phyloP scores from a whole-genome alignment of 2,329 filamentous ascomycete genomes.

The Aureobasidium namibiae region DNA sequence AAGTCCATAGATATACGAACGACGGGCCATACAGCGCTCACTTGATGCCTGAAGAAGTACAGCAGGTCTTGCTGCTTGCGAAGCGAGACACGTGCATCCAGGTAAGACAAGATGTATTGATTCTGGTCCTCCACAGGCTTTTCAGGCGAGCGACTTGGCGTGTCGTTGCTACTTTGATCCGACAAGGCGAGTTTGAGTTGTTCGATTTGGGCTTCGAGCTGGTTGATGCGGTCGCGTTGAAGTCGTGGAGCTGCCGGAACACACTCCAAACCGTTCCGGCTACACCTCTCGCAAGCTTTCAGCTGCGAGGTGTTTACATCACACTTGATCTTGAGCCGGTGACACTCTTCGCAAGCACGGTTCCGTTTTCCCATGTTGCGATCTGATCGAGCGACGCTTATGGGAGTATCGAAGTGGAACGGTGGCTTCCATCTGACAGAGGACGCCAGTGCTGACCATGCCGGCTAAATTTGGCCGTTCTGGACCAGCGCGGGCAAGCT shows the following conservation, averaged over 20 bases:
- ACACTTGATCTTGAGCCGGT: slow-evolving; percentile 23
- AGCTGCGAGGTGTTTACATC: slow-evolving; percentile 17
- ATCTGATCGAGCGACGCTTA: neutral
- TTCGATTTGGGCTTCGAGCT: slow-evolving; percentile 23
- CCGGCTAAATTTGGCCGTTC: neutral
- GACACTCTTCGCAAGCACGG: slow-evolving; percentile 21
- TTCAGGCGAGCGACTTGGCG: neutral
- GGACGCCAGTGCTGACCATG: too few species aligned
- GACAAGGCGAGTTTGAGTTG: neutral
- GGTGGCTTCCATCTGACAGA: neutral
- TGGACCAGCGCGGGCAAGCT: too few species aligned
- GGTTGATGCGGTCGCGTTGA: slow-evolving; percentile 20
- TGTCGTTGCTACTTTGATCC: neutral
- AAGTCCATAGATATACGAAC: neutral
- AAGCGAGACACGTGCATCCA: neutral
- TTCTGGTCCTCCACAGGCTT: neutral
- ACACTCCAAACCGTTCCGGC: slow-evolving; percentile 22
- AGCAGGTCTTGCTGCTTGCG: neutral
- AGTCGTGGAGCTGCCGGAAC: slow-evolving; percentile 19
- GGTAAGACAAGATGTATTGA: neutral
- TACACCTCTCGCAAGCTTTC: slow-evolving; percentile 21
- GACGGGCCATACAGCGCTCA: neutral
- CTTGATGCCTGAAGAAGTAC: neutral
- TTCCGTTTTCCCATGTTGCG: slow-evolving; percentile 14
- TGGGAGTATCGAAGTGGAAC: neutral